Conservation (phyloP, 805 yeast genomes). For the Candida manassasensis region DNA sequence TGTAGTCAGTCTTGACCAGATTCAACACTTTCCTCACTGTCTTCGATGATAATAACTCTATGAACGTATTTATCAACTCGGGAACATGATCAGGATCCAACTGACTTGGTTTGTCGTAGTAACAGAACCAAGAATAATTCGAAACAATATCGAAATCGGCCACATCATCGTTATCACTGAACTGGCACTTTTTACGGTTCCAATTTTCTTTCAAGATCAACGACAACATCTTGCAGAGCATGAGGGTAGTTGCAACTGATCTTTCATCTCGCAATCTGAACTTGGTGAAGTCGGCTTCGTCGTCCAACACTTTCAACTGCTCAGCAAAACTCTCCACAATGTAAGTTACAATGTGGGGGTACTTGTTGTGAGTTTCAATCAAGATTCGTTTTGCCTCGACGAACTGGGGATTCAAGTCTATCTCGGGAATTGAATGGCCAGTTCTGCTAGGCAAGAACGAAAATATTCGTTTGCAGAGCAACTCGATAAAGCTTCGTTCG, state of each 20-base stretch:
- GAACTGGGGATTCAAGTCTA: constrained; percentile 39
- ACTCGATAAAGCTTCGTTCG: constrained; percentile 15
- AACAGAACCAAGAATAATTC: constrained; percentile 24
- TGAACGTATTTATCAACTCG: constrained; percentile 24
- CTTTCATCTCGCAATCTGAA: constrained; percentile 27
- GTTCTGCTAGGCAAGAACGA: constrained; percentile 34
- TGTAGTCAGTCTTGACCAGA: constrained; percentile 14
- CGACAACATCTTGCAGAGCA: constrained; percentile 27
- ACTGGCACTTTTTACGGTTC: constrained; percentile 17
- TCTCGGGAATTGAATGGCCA: constrained; percentile 35
- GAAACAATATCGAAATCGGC: constrained; percentile 10
- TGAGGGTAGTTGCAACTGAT: constrained; percentile 26
- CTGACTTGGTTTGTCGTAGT: constrained; percentile 25
- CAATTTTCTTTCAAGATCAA: constrained; percentile 26
- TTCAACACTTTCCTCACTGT: constrained; percentile 24
- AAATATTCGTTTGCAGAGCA: constrained; percentile 25
- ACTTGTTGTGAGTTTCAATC: constrained; percentile 12
- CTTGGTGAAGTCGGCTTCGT: constrained; percentile 17
- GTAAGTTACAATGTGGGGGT: constrained; percentile 14
- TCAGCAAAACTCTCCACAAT: constrained; percentile 20
- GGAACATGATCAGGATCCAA: constrained; percentile 15
- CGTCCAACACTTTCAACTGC: constrained; percentile 20
- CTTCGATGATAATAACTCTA: constrained; percentile 26
- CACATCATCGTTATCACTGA: constrained; percentile 8
- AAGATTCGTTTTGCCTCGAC: constrained; percentile 27